Base-by-base conservation (phyloP, 139 green algal genomes). In the Volvox reticuliferus region DNA sequence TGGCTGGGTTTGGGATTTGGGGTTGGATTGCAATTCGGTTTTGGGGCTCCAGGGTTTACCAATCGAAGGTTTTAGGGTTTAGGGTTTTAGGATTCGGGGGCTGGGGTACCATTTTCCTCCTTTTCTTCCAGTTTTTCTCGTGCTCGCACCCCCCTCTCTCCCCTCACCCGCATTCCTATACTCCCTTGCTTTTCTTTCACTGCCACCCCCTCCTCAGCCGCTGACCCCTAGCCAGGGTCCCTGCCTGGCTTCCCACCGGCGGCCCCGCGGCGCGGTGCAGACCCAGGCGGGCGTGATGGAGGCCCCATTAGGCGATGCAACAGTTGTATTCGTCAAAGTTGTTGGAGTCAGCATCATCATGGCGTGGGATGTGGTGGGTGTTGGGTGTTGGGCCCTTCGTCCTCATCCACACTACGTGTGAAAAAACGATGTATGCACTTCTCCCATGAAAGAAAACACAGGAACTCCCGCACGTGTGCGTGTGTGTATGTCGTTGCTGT, bases 361-460 rank as follows among this genome's bases (percentile, higher is more conserved):
- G 75, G 89, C 82, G 18, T 92, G 89, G 89, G 68, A 92, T 82
- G 32, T 44, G 26, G 85, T 88, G 81, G n/a, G 81, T 77, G 78
- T 32, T 19, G 77, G 77, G 3, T 14, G 44, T 9, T 55, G 44
- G 44, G 44, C 9, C 44, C 5, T 55, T n/a, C n/a, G 44, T 55
- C 44, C 44, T 55, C 5, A 55, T 55, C n/a, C n/a, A n/a, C n/a
- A n/a, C n/a, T n/a, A n/a, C n/a, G n/a, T n/a, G n/a, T n/a, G n/a
- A n/a, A n/a, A n/a, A n/a, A n/a, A n/a, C n/a, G n/a, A n/a, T n/a
- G n/a, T n/a, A n/a, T n/a, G n/a, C n/a, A n/a, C n/a, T n/a, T n/a
- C n/a, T n/a, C n/a, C n/a, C n/a, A n/a, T n/a, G n/a, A n/a, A n/a
- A n/a, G n/a, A n/a, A n/a, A n/a, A n/a, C n/a, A n/a, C n/a, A n/a